phyloP scores from a whole-genome alignment of 257 asterid species.

The Capsicum pubescens region DNA sequence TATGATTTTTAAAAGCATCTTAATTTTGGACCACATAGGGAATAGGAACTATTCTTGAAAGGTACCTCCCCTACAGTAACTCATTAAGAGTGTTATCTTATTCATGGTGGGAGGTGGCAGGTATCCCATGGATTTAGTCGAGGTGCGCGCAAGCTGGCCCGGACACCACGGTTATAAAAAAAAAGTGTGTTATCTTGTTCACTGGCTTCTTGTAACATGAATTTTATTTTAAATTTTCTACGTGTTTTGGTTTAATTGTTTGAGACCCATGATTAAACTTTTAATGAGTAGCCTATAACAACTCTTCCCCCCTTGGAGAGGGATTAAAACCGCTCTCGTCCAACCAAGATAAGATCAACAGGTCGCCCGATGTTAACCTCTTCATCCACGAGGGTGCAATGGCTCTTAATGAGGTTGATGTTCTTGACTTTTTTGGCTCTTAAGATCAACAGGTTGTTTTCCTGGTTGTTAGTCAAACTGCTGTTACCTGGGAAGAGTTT shows the following conservation, averaged over 20 bases:
- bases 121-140: too few relatives aligned
- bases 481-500: too few relatives aligned
- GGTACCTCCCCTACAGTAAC: conserved; percentile 31
- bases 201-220: neutral
- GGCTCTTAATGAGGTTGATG: neutral
- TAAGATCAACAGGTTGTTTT: too few relatives aligned
- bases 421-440: neutral
- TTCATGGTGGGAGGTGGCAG: too few relatives aligned
- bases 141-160: too few relatives aligned
- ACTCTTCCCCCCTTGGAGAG: neutral
- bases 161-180: too few relatives aligned
- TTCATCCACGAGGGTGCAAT: neutral
- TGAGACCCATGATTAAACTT: neutral
- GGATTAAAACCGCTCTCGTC: neutral
- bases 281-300: neutral
- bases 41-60: conserved; percentile 38
- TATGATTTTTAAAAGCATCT: conserved; percentile 47
- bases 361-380: neutral
- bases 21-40: conserved; percentile 57
- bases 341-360: neutral
- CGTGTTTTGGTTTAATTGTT: neutral
- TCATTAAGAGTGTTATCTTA: neutral
- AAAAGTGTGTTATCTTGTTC: neutral
- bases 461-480: too few relatives aligned
- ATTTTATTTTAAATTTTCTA: neutral